These are phyloP conservation scores for Tylopilus sp. DNA, from an alignment of 1,284 basidiomycete species.

Conservation along the genomic window DNA sequence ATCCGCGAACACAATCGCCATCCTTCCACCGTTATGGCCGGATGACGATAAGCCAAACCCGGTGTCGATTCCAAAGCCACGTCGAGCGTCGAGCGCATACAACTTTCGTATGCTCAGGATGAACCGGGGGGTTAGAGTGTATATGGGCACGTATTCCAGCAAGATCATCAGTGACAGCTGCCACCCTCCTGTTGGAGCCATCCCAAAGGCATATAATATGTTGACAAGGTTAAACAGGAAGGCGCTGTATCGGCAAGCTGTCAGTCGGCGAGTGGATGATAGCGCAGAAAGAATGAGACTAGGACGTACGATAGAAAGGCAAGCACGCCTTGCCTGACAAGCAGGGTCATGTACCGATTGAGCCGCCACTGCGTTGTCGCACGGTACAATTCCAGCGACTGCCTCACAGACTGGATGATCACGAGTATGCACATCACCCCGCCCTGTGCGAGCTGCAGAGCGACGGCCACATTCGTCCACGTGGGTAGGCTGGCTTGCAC, in stretches of 20 bases:
- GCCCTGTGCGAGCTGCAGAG: conserved; percentile 1
- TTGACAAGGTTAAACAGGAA: background rate
- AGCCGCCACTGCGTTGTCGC: conserved; percentile 1
- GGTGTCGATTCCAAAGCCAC: conserved; percentile 2
- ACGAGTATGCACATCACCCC: background rate
- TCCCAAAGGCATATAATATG: background rate
- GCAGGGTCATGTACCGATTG: conserved; percentile 1
- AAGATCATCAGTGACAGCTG: background rate
- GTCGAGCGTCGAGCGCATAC: conserved; percentile 4
- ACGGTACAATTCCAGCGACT: conserved; percentile 1
- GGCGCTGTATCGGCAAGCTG: background rate
- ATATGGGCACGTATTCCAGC: conserved; percentile 2
- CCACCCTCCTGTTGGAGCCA: background rate
- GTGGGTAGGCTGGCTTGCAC: background rate
- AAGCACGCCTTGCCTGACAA: conserved; percentile 5
- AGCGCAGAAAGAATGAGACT: background rate
- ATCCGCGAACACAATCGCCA: conserved; percentile 1
- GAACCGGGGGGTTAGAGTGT: conserved; percentile 8
- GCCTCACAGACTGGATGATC: background rate
- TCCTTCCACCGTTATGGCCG: too few relatives aligned
- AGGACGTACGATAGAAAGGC: conserved; percentile 11
- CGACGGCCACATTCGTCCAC: background rate
- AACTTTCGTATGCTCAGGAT: conserved; percentile 8
- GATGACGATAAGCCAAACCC: conserved; percentile 7
- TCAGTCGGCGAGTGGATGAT: background rate